Evolutionary conservation across 805 yeast species (phyloP), one percentile per base, ranked within the genome.

Genomic region (Hanseniaspora singularis): DNA sequence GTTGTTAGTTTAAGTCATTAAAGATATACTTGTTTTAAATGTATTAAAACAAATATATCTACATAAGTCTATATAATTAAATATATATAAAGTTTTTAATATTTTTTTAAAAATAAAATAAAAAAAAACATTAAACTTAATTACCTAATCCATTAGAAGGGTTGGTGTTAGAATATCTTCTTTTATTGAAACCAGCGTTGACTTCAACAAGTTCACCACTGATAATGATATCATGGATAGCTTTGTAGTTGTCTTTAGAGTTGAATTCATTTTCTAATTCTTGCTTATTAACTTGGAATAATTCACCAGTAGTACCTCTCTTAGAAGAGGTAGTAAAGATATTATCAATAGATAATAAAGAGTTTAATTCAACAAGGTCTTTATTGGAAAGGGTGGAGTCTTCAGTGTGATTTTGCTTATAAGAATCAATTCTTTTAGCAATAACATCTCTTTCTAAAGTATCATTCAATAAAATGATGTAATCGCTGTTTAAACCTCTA

Each of bases 191-290:
- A 12, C 57, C 61, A 8, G 55, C 51, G 19, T 50, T 51, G 18
- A 65, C 66, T 60, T 75, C 75, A 40, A 73, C 64, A 16, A 66
- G 59, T 34, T 95, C 95, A n/a, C 74, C 64, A 33, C 64, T 64
- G 50, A 84, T 56, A 41, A 86, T 81, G 41, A 62, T 58, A 47
- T 71, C 71, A 48, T 85, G 71, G n/a, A 73, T 70, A 23, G 74
- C 79, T 46, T 79, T 84, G 3, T 61, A 56, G 33, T 64, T 66
- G 40, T 69, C 64, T 9, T 53, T 57, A 22, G 72, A 66, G 24
- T 87, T 89, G 53, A 86, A 85, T 56, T 84, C 92, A 52, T 72
- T 72, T 42, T 69, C 70, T 33, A 85, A 59, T 50, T 78, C 81
- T 16, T 68, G 65, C 48, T 74, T 72, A 7, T 89, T 79, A 2